Conservation (phyloP, 2,329 filamentous ascomycete genomes). For the Curvularia hawaiiensis region DNA sequence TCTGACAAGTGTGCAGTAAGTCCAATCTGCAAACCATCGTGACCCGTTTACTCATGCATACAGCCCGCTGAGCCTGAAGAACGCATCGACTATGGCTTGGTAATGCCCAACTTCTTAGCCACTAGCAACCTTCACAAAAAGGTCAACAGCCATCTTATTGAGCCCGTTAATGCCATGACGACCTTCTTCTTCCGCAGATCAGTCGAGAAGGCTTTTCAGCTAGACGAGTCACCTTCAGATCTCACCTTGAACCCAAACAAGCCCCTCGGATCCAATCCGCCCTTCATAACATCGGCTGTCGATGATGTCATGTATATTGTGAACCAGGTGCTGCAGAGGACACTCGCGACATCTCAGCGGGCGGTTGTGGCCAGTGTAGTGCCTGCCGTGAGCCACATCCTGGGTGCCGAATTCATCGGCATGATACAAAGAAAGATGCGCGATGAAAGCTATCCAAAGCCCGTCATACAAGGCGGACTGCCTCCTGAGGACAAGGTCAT, state of each 20-base stretch:
- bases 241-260: conserved; percentile 77
- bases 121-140: conserved; percentile 84
- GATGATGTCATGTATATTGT: conserved; percentile 99
- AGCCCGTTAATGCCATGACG: conserved; percentile 88
- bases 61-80: conserved; percentile 54
- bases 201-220: conserved; percentile 95
- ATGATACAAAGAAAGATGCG: conserved; percentile 99
- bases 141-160: conserved; percentile 72
- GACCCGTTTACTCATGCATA: conserved; percentile 20
- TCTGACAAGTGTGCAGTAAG: conserved; percentile 82
- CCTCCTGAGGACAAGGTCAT: conserved; percentile 90
- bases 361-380: conserved; percentile 78
- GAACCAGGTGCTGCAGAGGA: conserved; percentile 86
- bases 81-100: conserved; percentile 60
- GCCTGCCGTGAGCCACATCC: conserved; percentile 77
- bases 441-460: conserved; percentile 88
- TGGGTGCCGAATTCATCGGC: conserved; percentile 88
- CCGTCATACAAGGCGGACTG: conserved; percentile 75
- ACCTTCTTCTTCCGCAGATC: conserved; percentile 97
- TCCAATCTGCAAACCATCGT: conserved; percentile 20
- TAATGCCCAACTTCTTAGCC: conserved; percentile 73
- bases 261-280: conserved; percentile 75
- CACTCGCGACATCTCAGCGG: conserved; percentile 82
- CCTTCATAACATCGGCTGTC: conserved; percentile 92
- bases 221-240: conserved; percentile 85